Base-by-base conservation (phyloP, 768 basidiomycete genomes). In the Boletellus emodensis region DNA sequence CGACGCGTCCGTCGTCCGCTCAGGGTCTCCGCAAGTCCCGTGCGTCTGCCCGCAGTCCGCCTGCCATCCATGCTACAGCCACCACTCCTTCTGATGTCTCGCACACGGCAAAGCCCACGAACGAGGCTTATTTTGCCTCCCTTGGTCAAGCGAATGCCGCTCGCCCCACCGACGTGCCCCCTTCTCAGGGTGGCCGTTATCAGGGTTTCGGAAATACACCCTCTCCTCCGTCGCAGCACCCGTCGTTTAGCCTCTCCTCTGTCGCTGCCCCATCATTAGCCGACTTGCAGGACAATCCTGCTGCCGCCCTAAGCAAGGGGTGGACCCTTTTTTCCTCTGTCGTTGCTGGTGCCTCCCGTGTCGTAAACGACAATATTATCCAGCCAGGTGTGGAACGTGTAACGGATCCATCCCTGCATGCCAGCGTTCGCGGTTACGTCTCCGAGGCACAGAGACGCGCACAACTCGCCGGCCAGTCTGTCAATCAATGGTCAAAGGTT, bases 321-420 rank as follows among this genome's bases (percentile, higher is more conserved):
- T 98, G 96, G 96, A 91, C 92, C 22, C 70, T 98, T n/a, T 86
- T 99, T 63, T 87, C 91, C 26, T 79, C 88, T 0, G 93, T 84
- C 32, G 85, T 98, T 13, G 80, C 71, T 1, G 88, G 85, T 44
- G 94, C 94, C 17, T 79, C 84, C 6, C 82, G 82, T 60, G 87
- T 71, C 15, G 89, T 97, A 43, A 80, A 82, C 56, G 89, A 93
- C 64, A 86, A 82, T 58, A 87, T 98, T 39, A 87, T 98, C 51
- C 91, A 96, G 66, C 95, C 95, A 6, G 86, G 88, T 18, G 72
- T 94, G 65, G 86, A 89, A 61, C 82, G 79, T 55, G 90, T 88
- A 26, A 77, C 74, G 46, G 94, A 96, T 64, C 93, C 94, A 11
- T 76, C 71, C 46, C 78, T 95, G 57, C 87, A 91, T 53, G 81